phyloP scores from a whole-genome alignment of 345 rosid genomes.

The Abelmoschus esculentus region DNA sequence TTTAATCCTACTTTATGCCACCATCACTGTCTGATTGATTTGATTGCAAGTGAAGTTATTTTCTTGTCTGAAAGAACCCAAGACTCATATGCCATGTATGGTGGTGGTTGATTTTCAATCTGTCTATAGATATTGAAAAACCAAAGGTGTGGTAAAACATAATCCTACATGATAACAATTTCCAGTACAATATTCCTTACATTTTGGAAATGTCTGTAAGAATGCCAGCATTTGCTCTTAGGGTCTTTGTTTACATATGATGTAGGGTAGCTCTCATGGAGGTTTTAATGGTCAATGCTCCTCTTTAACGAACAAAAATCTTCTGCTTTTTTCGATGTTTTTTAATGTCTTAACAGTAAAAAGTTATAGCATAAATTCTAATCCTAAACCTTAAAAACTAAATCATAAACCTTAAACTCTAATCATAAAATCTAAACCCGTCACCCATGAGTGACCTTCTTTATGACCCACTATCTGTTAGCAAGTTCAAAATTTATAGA shows the following conservation, averaged over 20 bases:
- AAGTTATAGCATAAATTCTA: no score
- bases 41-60: not conserved
- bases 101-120: not conserved
- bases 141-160: not conserved
- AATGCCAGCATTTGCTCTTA: not conserved
- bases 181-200: slow-evolving; percentile 6
- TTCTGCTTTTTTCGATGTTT: no score
- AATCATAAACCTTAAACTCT: no score
- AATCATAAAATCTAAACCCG: no score
- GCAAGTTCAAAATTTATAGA: not conserved
- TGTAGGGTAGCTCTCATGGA: not conserved
- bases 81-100: not conserved
- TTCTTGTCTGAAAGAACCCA: not conserved
- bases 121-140: not conserved
- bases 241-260: slow-evolving; percentile 1
- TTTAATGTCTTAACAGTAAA: no score
- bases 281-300: not conserved
- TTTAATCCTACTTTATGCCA: no score
- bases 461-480: slow-evolving; percentile 5
- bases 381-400: no score
- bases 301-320: not conserved
- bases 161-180: not conserved
- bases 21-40: not conserved
- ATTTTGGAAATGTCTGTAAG: slow-evolving; percentile 4
- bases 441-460: not conserved